Evolutionary conservation across 129 eudicot species (phyloP).

Genomic region (Ambrosia trifida): DNA sequence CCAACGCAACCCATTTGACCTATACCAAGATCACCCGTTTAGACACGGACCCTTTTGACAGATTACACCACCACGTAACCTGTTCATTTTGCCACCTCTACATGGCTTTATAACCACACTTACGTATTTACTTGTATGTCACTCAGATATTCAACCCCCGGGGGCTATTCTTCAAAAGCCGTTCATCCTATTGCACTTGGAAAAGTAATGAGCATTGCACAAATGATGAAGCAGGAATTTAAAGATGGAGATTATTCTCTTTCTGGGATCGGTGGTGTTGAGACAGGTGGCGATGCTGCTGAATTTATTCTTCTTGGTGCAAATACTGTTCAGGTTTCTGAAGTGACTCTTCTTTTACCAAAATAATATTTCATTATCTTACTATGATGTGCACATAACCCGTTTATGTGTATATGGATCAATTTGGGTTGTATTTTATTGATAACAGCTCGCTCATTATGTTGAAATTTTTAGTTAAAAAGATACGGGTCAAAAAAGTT

Average conservation of each 20-base stretch:
- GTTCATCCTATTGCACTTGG: conserved; percentile 99
- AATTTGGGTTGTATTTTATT: not conserved
- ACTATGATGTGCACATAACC: not conserved
- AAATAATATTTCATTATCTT: not conserved
- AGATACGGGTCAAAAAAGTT: not conserved
- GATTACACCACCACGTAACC: too few relatives aligned
- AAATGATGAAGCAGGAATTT: conserved; percentile 90
- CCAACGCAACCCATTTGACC: too few relatives aligned
- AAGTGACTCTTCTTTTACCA: not conserved
- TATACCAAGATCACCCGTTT: too few relatives aligned
- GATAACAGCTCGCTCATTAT: not conserved
- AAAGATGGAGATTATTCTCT: conserved; percentile 61
- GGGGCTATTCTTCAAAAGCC: conserved; percentile 94
- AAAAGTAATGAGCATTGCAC: conserved; percentile 93
- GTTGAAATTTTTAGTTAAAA: not conserved
- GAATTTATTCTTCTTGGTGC: conserved; percentile 98
- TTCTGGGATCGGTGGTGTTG: conserved; percentile 97
- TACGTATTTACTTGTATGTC: not conserved
- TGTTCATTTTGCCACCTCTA: too few relatives aligned
- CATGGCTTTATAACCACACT: too few relatives aligned
- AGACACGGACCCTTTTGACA: too few relatives aligned
- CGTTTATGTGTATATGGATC: not conserved
- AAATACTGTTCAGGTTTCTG: conserved; percentile 86
- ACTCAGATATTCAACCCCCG: conserved; percentile 91
- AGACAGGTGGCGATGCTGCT: conserved; percentile 94